Evolutionary conservation across 495 filamentous ascomycete genomes (phyloP).

Genomic region (Xylaria telfairii): DNA sequence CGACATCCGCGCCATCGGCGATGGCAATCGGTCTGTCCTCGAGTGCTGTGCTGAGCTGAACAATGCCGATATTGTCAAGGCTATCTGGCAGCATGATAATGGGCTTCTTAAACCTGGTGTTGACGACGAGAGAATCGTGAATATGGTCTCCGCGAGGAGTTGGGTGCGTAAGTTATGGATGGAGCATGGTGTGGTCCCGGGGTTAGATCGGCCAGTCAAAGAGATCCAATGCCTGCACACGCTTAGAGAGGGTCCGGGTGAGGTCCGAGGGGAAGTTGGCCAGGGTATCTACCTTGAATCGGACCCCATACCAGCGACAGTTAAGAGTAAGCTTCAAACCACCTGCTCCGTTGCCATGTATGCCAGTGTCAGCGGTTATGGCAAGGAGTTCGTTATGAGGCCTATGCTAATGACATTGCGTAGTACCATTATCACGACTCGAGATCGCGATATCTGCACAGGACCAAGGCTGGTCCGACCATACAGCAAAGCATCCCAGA

Average conservation of each 20-base stretch:
- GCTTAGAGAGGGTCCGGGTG: background rate
- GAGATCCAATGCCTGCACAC: constrained; percentile 5
- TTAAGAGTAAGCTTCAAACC: background rate
- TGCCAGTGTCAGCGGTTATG: background rate
- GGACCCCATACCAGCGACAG: background rate
- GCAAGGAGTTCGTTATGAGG: background rate
- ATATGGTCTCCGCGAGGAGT: constrained; percentile 9
- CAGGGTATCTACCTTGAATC: constrained; percentile 6
- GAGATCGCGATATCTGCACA: background rate
- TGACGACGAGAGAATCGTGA: background rate
- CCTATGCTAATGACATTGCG: background rate
- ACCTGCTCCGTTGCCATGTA: background rate
- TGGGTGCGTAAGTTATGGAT: background rate
- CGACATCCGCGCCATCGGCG: background rate
- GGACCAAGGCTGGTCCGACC: constrained; percentile 4
- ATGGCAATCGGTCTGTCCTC: background rate
- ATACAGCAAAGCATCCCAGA: background rate
- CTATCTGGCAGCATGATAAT: constrained; percentile 7
- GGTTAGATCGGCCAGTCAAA: background rate
- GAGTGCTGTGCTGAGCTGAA: constrained; percentile 14
- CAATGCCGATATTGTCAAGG: background rate
- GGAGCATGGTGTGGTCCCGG: background rate
- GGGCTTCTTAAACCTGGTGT: background rate
- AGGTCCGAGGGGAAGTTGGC: background rate
- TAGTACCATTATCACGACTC: constrained; percentile 7